Conservation (phyloP, 2,329 filamentous ascomycete species). For the Apiospora kogelbergensis region DNA sequence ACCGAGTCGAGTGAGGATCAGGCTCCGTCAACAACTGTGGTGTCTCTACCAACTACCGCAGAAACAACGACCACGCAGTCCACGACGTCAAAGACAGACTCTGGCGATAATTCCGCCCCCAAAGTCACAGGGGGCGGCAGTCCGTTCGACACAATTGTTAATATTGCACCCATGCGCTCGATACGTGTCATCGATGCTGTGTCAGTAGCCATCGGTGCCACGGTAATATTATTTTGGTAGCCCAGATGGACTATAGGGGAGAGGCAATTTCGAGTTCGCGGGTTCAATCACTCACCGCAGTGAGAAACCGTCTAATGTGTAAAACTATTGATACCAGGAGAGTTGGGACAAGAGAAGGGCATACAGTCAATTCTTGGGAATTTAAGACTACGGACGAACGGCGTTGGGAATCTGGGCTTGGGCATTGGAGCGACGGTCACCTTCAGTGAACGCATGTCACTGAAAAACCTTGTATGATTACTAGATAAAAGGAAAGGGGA, state of each 20-base stretch:
- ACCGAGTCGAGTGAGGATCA: background rate
- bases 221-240: constrained; percentile 11
- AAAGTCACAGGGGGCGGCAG: constrained; percentile 21
- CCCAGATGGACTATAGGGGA: background rate
- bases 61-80: background rate
- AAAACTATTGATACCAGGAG: background rate
- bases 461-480: background rate
- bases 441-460: background rate
- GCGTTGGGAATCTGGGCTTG: background rate
- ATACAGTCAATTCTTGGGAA: background rate
- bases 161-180: constrained; percentile 6
- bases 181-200: constrained; percentile 7
- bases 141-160: constrained; percentile 21
- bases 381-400: background rate
- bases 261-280: background rate
- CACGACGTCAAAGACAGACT: background rate
- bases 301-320: background rate
- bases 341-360: background rate
- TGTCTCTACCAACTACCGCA: background rate
- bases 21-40: background rate
- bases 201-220: constrained; percentile 1
- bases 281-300: background rate
- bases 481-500: background rate
- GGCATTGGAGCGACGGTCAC: background rate
- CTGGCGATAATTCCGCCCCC: background rate